phyloP scores from a whole-genome alignment of 2,329 filamentous ascomycete species.

The Ophiocordyceps camponoti-leonardi region DNA sequence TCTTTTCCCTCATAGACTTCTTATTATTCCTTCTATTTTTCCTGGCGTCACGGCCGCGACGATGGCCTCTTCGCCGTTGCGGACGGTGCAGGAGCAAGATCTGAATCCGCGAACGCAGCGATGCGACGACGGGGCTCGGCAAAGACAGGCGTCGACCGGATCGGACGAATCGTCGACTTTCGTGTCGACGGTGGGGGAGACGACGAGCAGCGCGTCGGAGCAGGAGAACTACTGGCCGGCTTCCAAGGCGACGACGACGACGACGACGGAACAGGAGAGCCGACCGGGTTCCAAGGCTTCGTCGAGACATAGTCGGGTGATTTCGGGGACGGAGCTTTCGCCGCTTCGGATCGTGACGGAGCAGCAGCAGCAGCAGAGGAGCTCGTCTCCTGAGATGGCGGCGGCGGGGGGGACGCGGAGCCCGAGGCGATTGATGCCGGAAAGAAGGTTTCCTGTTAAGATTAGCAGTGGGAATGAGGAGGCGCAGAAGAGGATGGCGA shows the following conservation, averaged over 20 bases:
- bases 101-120: neutral
- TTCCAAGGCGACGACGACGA: neutral
- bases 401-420: conserved; percentile 14
- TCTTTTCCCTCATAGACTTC: too few relatives aligned
- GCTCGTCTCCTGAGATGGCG: conserved; percentile 9
- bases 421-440: conserved; percentile 30
- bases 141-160: neutral
- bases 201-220: conserved; percentile 9
- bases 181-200: conserved; percentile 14
- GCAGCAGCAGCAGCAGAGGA: conserved; percentile 8
- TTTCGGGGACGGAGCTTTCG: conserved; percentile 39
- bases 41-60: neutral
- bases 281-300: conserved; percentile 24
- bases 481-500: conserved; percentile 1
- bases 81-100: conserved; percentile 10
- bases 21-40: neutral
- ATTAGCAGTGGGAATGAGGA: conserved; percentile 24
- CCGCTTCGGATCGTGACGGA: conserved; percentile 37
- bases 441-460: conserved; percentile 45
- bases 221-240: conserved; percentile 25
- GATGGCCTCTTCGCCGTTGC: neutral
- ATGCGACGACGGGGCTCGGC: neutral
- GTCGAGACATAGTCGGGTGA: conserved; percentile 30
- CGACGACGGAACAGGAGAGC: conserved; percentile 1
- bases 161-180: conserved; percentile 11